Percentiles rank a stretch among this genome's conserved stretches.
Conservation (phyloP, 768 basidiomycete genomes). For the Russula virescens region DNA sequence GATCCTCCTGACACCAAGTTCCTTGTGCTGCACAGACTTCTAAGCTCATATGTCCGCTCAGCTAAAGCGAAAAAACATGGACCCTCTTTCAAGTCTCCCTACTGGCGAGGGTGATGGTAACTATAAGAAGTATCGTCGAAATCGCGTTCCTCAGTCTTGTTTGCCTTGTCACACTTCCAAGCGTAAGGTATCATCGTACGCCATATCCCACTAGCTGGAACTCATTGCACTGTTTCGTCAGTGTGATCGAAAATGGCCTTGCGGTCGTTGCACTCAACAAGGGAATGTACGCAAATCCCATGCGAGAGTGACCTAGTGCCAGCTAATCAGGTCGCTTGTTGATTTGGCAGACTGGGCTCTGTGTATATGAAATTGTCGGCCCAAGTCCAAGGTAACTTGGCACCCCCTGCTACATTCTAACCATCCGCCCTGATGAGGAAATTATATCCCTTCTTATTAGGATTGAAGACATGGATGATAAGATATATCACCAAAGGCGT, state of each 20-base stretch:
- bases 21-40: neutral
- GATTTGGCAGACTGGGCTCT: constrained; percentile 58
- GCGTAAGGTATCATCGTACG: constrained; percentile 50
- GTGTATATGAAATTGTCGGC: constrained; percentile 81
- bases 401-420: too few relatives aligned
- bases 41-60: constrained; percentile 23
- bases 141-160: constrained; percentile 69
- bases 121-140: constrained; percentile 58
- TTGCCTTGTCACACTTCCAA: constrained; percentile 70
- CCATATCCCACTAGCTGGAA: neutral
- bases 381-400: constrained; percentile 48
- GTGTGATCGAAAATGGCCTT: constrained; percentile 47
- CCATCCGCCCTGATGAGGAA: neutral
- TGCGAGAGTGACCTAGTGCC: neutral
- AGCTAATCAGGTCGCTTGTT: neutral
- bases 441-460: constrained; percentile 12
- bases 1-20: neutral
- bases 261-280: constrained; percentile 41
- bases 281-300: constrained; percentile 32
- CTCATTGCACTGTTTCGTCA: constrained; percentile 20
- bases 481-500: constrained; percentile 58
- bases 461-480: constrained; percentile 44
- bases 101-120: constrained; percentile 42
- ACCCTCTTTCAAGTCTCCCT: constrained; percentile 11
- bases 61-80: constrained; percentile 31